phyloP scores from a whole-genome alignment of 257 asterid genomes.

The Coffea canephora region DNA sequence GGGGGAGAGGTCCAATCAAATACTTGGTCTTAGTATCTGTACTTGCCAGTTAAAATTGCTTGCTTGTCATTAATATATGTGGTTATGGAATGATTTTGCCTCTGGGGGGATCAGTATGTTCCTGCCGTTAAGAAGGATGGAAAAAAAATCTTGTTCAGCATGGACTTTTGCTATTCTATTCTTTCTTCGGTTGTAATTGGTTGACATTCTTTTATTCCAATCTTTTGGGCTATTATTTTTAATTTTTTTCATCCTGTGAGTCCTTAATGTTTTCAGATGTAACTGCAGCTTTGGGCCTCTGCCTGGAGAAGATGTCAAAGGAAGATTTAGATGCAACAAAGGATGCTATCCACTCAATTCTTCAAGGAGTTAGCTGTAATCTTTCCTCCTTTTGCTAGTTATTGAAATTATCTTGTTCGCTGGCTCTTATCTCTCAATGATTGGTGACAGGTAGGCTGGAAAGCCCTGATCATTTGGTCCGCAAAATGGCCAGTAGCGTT shows the following conservation, averaged over 20 bases:
- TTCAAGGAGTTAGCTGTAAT: constrained; percentile 90
- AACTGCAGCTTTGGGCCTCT: constrained; percentile 94
- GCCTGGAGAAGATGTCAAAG: constrained; percentile 90
- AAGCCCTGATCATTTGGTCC: constrained; percentile 73
- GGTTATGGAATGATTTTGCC: not conserved
- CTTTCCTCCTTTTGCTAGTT: constrained; percentile 17
- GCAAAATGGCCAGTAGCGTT: constrained; percentile 92
- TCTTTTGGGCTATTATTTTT: constrained; percentile 2
- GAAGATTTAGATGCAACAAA: constrained; percentile 76
- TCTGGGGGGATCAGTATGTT: not conserved
- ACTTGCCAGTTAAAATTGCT: not conserved
- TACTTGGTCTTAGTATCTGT: not conserved
- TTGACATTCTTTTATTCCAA: not conserved
- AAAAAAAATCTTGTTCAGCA: not conserved
- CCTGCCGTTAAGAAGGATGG: not conserved
- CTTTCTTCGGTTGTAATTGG: not conserved
- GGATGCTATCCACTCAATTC: constrained; percentile 79
- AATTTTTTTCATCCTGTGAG: constrained; percentile 12
- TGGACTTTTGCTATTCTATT: too few relatives aligned
- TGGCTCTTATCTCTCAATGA: constrained; percentile 13
- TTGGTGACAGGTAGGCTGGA: constrained; percentile 82
- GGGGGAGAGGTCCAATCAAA: not conserved
- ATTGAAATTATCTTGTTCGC: constrained; percentile 12
- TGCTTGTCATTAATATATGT: not conserved
- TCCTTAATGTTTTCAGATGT: constrained; percentile 67